phyloP scores from a whole-genome alignment of 2,329 filamentous ascomycete genomes.

The Pseudonectria foliicola region DNA sequence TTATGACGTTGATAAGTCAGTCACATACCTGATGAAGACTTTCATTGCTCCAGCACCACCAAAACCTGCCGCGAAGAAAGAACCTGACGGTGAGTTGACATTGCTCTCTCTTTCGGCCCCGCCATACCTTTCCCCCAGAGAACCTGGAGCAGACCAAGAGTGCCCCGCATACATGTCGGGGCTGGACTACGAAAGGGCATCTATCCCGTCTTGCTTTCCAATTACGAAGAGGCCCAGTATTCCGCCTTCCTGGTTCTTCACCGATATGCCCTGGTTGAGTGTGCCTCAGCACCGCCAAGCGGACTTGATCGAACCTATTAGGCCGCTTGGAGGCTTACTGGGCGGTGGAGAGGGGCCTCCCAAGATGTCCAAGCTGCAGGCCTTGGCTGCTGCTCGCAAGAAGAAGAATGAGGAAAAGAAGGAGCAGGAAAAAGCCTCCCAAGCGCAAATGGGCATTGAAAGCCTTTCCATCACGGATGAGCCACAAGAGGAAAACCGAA shows the following conservation, averaged over 20 bases:
- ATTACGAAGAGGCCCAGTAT: conserved; percentile 12
- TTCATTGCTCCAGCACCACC: conserved; percentile 38
- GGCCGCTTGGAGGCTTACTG: conserved; percentile 59
- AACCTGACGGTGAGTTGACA: conserved; percentile 35
- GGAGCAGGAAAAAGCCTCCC: conserved; percentile 19
- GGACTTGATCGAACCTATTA: conserved; percentile 52
- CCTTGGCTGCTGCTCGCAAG: conserved; percentile 76
- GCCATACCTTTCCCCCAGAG: conserved; percentile 19
- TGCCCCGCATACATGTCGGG: conserved; percentile 8
- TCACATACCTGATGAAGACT: conserved; percentile 68
- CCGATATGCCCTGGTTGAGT: conserved; percentile 78
- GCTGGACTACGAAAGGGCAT: conserved; percentile 3
- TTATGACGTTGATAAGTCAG: conserved; percentile 82
- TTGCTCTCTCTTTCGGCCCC: conserved; percentile 26
- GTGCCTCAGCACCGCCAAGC: conserved; percentile 60
- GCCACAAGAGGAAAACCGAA: conserved; percentile 22
- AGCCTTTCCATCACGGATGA: conserved; percentile 26
- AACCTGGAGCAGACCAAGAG: conserved; percentile 27
- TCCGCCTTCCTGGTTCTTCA: conserved; percentile 56
- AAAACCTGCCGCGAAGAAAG: conserved; percentile 36
- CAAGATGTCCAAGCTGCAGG: conserved; percentile 85
- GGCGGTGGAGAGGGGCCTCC: conserved; percentile 63
- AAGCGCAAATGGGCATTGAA: conserved; percentile 22
- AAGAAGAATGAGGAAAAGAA: conserved; percentile 67
- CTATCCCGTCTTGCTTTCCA: conserved; percentile 5